Evolutionary conservation across 139 green algal genomes (phyloP).

Genomic region (Chlamydomonas applanata): DNA sequence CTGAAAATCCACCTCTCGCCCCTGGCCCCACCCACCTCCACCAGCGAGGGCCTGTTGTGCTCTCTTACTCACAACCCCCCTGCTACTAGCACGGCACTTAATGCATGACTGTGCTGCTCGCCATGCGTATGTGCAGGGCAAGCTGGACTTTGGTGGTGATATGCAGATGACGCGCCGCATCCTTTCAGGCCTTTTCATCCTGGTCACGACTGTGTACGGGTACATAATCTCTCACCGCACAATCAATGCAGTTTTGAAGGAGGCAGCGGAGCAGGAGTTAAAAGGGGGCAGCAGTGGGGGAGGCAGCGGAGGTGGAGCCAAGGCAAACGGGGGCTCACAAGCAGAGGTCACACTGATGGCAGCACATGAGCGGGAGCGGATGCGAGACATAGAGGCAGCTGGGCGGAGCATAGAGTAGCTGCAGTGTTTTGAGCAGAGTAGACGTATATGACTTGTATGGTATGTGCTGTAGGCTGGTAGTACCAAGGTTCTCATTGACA

Average conservation of each 20-base stretch:
- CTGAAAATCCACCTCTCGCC: too few relatives aligned
- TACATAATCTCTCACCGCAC: constrained; percentile 41
- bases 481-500: too few relatives aligned
- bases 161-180: constrained; percentile 5
- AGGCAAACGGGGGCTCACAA: too few relatives aligned
- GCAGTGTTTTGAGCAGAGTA: not conserved
- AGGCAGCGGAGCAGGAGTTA: constrained; percentile 13
- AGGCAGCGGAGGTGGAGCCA: not conserved
- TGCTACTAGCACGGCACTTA: too few relatives aligned
- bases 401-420: not conserved
- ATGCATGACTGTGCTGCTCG: not conserved
- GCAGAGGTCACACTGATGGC: too few relatives aligned
- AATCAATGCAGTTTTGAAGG: constrained; percentile 32
- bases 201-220: constrained; percentile 39
- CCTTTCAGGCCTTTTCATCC: constrained; percentile 26
- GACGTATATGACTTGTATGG: too few relatives aligned
- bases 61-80: too few relatives aligned
- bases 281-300: not conserved
- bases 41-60: too few relatives aligned
- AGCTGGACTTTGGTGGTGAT: constrained; percentile 4
- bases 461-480: too few relatives aligned
- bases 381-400: constrained; percentile 13
- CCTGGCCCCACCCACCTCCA: too few relatives aligned
- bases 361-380: too few relatives aligned
- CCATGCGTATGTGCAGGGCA: not conserved